Evolutionary conservation across 2,329 filamentous ascomycete genomes (phyloP).

Genomic region (Alternaria sp.): DNA sequence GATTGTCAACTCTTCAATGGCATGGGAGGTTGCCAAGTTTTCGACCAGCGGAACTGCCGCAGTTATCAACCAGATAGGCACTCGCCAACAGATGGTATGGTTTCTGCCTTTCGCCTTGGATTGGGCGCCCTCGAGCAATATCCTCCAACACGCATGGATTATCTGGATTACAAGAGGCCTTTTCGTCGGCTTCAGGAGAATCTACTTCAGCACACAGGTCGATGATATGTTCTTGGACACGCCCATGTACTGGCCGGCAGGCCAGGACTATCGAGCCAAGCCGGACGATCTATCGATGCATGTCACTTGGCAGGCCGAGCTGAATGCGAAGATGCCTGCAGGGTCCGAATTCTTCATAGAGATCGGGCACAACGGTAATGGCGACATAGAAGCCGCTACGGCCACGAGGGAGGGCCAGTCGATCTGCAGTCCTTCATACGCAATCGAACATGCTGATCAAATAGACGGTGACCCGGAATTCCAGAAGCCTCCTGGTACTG

Average conservation of each 20-base stretch:
- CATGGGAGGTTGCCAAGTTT: constrained; percentile 61
- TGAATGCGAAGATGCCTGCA: constrained; percentile 45
- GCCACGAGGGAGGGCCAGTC: constrained; percentile 34
- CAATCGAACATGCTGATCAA: constrained; percentile 53
- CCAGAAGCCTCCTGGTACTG: constrained; percentile 54
- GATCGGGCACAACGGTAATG: constrained; percentile 52
- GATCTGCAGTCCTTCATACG: constrained; percentile 43
- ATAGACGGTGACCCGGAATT: constrained; percentile 56
- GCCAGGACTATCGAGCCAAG: constrained; percentile 59
- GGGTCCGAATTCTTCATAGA: constrained; percentile 51
- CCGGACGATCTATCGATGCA: constrained; percentile 44
- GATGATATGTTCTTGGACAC: constrained; percentile 69
- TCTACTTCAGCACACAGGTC: constrained; percentile 65
- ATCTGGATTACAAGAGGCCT: constrained; percentile 68
- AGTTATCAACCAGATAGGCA: constrained; percentile 67
- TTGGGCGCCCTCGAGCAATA: constrained; percentile 65
- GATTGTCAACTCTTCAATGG: constrained; percentile 62
- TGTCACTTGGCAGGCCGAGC: constrained; percentile 40
- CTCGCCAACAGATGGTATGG: constrained; percentile 69
- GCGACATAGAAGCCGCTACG: constrained; percentile 49
- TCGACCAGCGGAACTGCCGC: constrained; percentile 62
- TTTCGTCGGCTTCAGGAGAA: constrained; percentile 64
- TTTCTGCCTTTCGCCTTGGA: constrained; percentile 64
- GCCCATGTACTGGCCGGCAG: constrained; percentile 55
- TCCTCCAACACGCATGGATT: constrained; percentile 69